phyloP scores from a whole-genome alignment of 495 filamentous ascomycete genomes.

The Glonium stellatum region DNA sequence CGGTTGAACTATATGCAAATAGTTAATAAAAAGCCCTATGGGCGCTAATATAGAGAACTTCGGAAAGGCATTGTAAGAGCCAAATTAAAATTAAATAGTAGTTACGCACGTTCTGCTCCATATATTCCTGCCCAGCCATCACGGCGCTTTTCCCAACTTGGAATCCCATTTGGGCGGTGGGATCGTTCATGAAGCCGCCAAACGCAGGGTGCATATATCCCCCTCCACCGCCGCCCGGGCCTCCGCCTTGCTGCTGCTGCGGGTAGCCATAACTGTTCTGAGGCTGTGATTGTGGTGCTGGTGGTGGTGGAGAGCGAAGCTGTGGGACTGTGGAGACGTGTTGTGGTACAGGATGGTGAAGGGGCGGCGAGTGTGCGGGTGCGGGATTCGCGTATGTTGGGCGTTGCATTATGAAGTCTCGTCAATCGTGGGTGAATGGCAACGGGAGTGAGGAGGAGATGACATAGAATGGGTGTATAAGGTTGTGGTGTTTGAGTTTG shows the following conservation, averaged over 20 bases:
- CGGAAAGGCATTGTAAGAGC: slow-evolving; percentile 3
- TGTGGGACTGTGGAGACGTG: slow-evolving; percentile 99
- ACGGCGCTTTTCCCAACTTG: slow-evolving; percentile 90
- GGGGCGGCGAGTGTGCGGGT: slow-evolving; percentile 81
- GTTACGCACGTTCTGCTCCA: slow-evolving; percentile 79
- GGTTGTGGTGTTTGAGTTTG: background rate
- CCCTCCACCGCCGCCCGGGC: slow-evolving; percentile 36
- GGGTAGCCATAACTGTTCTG: slow-evolving; percentile 71
- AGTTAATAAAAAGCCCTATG: slow-evolving; percentile 20
- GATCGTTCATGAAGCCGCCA: slow-evolving; percentile 88
- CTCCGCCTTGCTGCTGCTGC: slow-evolving; percentile 56
- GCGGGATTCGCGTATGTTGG: slow-evolving; percentile 60
- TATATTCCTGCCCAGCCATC: slow-evolving; percentile 78
- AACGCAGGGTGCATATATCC: slow-evolving; percentile 61
- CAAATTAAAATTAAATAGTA: background rate
- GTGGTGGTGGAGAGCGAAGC: slow-evolving; percentile 91
- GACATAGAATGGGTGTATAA: background rate
- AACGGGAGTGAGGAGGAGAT: background rate
- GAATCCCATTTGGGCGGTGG: slow-evolving; percentile 91
- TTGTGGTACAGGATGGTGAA: slow-evolving; percentile 96
- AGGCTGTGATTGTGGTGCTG: slow-evolving; percentile 56
- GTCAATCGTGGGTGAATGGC: background rate
- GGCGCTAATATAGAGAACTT: background rate
- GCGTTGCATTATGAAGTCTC: slow-evolving; percentile 62
- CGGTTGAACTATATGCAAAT: slow-evolving; percentile 63